Evolutionary conservation across 495 filamentous ascomycete genomes (phyloP).

Genomic region (Polyplosphaeria fusca): DNA sequence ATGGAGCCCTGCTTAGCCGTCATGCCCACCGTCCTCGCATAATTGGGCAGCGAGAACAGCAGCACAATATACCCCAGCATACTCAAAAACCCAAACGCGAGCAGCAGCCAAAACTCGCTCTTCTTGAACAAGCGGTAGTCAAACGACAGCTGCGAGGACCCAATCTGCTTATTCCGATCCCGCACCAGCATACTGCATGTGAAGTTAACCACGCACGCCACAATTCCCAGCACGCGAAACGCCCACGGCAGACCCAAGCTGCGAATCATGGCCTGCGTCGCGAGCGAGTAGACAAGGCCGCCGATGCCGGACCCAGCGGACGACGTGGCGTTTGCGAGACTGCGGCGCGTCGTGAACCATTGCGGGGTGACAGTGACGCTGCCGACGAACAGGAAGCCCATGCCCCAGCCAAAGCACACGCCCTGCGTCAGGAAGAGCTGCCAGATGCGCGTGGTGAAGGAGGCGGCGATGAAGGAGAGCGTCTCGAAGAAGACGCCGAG

Average conservation of each 20-base stretch:
- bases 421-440: slow-evolving; percentile 71
- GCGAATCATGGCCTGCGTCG: slow-evolving; percentile 58
- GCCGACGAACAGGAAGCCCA: slow-evolving; percentile 74
- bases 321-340: slow-evolving; percentile 70
- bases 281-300: slow-evolving; percentile 57
- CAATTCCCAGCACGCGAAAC: slow-evolving; percentile 64
- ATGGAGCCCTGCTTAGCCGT: slow-evolving; percentile 63
- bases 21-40: slow-evolving; percentile 62
- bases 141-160: slow-evolving; percentile 60
- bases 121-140: slow-evolving; percentile 59
- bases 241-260: slow-evolving; percentile 61
- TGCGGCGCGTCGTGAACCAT: slow-evolving; percentile 70
- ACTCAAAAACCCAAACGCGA: slow-evolving; percentile 66
- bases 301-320: slow-evolving; percentile 73
- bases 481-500: slow-evolving; percentile 46
- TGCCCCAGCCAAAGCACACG: slow-evolving; percentile 68
- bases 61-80: slow-evolving; percentile 72
- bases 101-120: slow-evolving; percentile 60
- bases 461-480: slow-evolving; percentile 46
- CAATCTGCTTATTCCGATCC: slow-evolving; percentile 66
- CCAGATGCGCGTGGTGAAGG: slow-evolving; percentile 48
- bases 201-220: slow-evolving; percentile 57
- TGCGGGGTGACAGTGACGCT: slow-evolving; percentile 70
- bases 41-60: slow-evolving; percentile 70
- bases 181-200: slow-evolving; percentile 57